Evolutionary conservation across 768 basidiomycete species (phyloP).

Genomic region (Tulasnella sp.): DNA sequence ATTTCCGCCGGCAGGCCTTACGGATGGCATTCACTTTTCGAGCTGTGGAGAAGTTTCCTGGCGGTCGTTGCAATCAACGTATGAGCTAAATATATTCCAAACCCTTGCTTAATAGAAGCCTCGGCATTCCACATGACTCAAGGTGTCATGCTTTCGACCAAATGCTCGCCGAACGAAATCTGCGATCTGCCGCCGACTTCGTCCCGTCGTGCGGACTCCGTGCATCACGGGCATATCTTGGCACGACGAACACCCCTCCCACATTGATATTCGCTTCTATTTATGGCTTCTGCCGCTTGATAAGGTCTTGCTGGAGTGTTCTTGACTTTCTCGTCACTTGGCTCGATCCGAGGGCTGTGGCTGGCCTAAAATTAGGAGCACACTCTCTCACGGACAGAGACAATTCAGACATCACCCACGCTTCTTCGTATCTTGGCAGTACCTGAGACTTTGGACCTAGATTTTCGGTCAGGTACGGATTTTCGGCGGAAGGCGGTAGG

Average conservation of each 20-base stretch:
- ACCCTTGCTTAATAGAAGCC: neutral
- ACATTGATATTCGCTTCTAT: neutral
- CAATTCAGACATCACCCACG: neutral
- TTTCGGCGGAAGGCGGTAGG: neutral
- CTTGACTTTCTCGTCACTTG: neutral
- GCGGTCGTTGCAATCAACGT: neutral
- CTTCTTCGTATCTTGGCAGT: neutral
- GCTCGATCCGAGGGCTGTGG: neutral
- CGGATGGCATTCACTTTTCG: neutral
- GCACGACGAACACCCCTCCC: neutral
- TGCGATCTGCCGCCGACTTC: constrained; percentile 13
- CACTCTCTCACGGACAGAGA: constrained; percentile 8
- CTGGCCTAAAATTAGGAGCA: neutral
- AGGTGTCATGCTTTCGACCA: neutral
- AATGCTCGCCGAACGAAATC: neutral
- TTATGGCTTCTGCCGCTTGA: neutral
- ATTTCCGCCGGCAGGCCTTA: neutral
- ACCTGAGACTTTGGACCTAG: neutral
- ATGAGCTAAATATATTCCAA: neutral
- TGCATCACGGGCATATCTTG: neutral
- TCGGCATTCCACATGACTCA: neutral
- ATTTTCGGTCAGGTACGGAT: neutral
- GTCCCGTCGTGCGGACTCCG: constrained; percentile 6
- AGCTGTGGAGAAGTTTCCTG: neutral
- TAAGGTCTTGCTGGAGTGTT: neutral